Percentiles rank a stretch among this genome's conserved stretches.
Conservation (phyloP, 2,329 filamentous ascomycete genomes). For the Periconia sp. region DNA sequence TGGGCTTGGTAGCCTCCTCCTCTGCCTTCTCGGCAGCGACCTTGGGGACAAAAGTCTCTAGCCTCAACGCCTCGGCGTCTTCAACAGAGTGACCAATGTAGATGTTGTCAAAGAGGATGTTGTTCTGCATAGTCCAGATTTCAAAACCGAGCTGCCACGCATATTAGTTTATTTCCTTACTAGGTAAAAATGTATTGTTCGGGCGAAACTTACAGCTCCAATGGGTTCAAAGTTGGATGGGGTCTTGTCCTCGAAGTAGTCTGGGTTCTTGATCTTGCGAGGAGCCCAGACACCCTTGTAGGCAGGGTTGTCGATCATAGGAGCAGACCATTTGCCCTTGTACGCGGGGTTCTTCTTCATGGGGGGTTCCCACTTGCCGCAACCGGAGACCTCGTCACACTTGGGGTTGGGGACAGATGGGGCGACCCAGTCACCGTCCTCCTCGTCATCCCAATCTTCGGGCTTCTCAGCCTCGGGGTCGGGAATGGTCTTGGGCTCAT, state of each 20-base stretch:
- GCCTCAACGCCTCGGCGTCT: conserved; percentile 85
- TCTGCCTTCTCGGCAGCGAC: conserved; percentile 76
- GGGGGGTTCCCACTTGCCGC: conserved; percentile 88
- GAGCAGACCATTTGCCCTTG: conserved; percentile 98
- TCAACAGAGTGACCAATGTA: conserved; percentile 97
- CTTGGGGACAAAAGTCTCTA: conserved; percentile 91
- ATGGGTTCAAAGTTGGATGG: conserved; percentile 98
- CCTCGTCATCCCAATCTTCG: conserved; percentile 99
- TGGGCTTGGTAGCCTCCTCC: conserved; percentile 78
- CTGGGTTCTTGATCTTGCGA: conserved; percentile 94
- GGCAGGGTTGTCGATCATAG: conserved; percentile 91
- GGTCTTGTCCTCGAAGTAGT: conserved; percentile 95
- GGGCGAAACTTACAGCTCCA: conserved; percentile 74
- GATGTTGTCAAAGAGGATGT: conserved; percentile 99
- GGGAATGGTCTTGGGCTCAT: conserved; percentile 78
- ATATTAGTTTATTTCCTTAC: conserved; percentile 13
- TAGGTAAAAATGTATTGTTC: conserved; percentile 3
- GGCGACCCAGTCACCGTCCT: conserved; percentile 95
- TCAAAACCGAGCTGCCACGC: conserved; percentile 83
- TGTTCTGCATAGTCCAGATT: conserved; percentile 99
- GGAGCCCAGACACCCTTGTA: conserved; percentile 98
- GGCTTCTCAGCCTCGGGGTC: conserved; percentile 97
- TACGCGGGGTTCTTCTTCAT: conserved; percentile 93
- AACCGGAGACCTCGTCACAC: conserved; percentile 90
- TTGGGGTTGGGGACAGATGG: conserved; percentile 94